These are phyloP conservation scores for Leptographium lundbergii DNA, from an alignment of 2,329 filamentous ascomycete genomes.

Conservation along the genomic window DNA sequence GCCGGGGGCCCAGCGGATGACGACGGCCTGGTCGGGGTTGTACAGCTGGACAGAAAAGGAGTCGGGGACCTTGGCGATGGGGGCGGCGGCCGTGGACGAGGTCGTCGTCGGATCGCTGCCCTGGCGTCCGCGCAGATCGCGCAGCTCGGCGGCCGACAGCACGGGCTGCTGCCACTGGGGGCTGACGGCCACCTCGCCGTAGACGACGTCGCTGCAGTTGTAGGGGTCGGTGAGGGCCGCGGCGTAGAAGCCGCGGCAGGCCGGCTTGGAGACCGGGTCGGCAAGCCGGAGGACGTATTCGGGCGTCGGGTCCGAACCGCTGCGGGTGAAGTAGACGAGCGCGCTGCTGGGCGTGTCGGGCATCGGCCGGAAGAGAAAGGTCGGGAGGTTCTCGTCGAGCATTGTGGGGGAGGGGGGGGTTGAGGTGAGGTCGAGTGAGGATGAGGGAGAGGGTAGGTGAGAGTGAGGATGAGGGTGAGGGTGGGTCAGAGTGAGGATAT, in stretches of 20 bases:
- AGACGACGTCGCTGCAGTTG: constrained; percentile 62
- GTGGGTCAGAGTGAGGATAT: background rate
- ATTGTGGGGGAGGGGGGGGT: constrained; percentile 33
- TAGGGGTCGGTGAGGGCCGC: constrained; percentile 74
- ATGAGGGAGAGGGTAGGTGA: background rate
- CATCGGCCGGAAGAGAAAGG: constrained; percentile 41
- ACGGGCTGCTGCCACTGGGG: constrained; percentile 79
- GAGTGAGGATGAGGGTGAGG: background rate
- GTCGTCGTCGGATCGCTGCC: constrained; percentile 1
- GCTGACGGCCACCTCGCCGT: constrained; percentile 70
- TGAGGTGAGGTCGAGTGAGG: background rate
- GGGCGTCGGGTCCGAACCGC: constrained; percentile 68
- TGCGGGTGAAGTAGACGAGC: constrained; percentile 49
- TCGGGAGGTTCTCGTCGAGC: constrained; percentile 92
- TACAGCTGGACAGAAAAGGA: constrained; percentile 81
- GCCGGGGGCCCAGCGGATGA: constrained; percentile 56
- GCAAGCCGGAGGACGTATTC: constrained; percentile 71
- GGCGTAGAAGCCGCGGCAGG: constrained; percentile 73
- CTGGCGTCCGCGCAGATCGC: constrained; percentile 29
- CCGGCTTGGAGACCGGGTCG: constrained; percentile 51
- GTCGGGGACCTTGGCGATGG: constrained; percentile 62
- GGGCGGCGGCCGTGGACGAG: constrained; percentile 34
- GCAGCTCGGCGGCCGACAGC: constrained; percentile 68
- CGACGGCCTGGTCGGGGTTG: constrained; percentile 77
- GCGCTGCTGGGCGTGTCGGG: constrained; percentile 42